Base-by-base conservation (phyloP, 2,329 filamentous ascomycete genomes). In the Colletotrichum musicola region DNA sequence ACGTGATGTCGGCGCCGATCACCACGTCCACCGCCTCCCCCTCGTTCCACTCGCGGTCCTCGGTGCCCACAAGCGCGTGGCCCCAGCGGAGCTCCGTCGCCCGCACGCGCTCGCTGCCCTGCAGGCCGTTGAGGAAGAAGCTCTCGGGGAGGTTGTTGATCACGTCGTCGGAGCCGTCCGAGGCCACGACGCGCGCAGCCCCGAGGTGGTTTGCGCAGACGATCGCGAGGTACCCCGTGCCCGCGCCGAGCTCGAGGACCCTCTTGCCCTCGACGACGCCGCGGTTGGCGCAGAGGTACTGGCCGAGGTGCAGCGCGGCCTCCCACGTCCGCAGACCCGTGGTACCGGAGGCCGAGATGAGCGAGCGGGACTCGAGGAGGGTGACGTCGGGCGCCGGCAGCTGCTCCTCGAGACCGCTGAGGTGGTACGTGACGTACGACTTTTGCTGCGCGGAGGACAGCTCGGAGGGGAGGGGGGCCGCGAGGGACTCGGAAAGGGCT, bases 271-370 rank as follows among this genome's bases (percentile, higher is more conserved):
- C 74, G 30, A 93, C 81, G 20, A 86, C 71, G 1, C 72, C 71
- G 1, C 77, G 78, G 57, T 84, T 78, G n/a, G 75, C 68, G 68
- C 88, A 87, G 22, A 95, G 85, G 73, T 90, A 94, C 51, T 90
- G 86, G 1, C 91, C 91, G 0, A 95, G 83, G 72, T 94, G 91
- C 9, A 95, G 81, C 1, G 92, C 89, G 1, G 93, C 93, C 77
- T 95, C 93, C 93, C 93, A 96, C 0, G 93, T 95, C 40, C 93
- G 87, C 25, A 93, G 84, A 1, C 93, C 93, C 0, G 93, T 95
- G 1, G 92, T 94, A 1, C 92, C 92, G 0, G 85, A 85, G 2
- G 90, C 90, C 1, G 92, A 89, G 55, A 95, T 88, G 30, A 95
- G 84, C 35, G 86, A 86, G 3, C 89, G 87, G 38, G 90, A 89